A percentile compares a stretch with the other conserved stretches of the same genome.
phyloP scores from a whole-genome alignment of 2,329 filamentous ascomycete species.

The Diplodia scrobiculata region DNA sequence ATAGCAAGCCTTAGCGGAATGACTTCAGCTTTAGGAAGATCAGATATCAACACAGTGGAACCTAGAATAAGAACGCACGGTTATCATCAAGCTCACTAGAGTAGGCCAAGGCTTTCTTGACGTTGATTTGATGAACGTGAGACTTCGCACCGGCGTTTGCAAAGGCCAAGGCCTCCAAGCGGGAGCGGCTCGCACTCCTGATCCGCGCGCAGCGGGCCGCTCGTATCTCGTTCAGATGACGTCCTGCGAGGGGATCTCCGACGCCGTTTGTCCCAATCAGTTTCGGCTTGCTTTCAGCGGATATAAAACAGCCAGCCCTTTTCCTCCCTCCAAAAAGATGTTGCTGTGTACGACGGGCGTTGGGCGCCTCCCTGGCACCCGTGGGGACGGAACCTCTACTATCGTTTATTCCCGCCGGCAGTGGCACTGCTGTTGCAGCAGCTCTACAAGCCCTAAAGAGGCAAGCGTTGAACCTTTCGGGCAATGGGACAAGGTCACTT shows the following conservation, averaged over 20 bases:
- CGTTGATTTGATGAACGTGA: no score
- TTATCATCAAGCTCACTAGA: neutral
- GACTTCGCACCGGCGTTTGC: neutral
- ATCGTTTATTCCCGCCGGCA: neutral
- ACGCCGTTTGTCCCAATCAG: neutral
- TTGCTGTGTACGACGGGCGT: neutral
- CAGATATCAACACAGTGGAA: no score
- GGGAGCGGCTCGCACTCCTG: slow-evolving; percentile 1
- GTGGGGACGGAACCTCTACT: neutral
- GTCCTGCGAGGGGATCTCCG: neutral
- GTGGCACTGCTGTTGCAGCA: neutral
- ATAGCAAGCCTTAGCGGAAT: no score
- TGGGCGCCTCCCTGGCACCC: neutral
- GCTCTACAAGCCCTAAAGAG: neutral
- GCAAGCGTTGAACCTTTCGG: neutral
- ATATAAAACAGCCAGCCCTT: neutral
- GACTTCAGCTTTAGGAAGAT: no score
- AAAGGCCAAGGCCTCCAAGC: neutral
- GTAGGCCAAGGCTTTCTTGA: neutral
- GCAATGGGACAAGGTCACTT: neutral
- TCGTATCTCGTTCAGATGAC: neutral
- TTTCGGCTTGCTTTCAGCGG: neutral
- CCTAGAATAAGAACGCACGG: no score
- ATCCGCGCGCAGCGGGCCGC: slow-evolving; percentile 2
- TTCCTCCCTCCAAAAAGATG: neutral